These are phyloP conservation scores for Actinomucor elegans DNA, from an alignment of 371 early-diverging fungal genomes.

Conservation along the genomic window DNA sequence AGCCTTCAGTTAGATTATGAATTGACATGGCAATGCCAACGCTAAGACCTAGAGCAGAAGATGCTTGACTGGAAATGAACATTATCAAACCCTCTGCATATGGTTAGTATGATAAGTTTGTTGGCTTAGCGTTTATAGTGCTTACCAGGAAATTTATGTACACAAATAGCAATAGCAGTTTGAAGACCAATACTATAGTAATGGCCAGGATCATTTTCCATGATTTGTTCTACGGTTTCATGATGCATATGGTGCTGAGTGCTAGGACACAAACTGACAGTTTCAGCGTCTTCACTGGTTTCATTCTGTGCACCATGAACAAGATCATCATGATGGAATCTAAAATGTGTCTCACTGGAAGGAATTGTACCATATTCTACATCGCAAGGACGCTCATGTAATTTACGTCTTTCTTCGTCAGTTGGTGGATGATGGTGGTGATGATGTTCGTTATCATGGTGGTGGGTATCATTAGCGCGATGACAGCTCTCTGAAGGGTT, in stretches of 20 bases:
- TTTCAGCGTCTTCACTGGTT: not conserved
- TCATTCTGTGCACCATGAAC: not conserved
- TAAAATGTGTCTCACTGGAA: conserved; percentile 36
- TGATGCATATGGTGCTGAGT: conserved; percentile 18
- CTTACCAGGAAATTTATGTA: conserved; percentile 78
- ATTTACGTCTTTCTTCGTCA: conserved; percentile 8
- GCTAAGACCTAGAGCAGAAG: conserved; percentile 63
- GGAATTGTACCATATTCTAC: conserved; percentile 30
- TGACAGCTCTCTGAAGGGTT: conserved; percentile 21
- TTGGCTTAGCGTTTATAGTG: not conserved
- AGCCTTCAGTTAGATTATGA: conserved; percentile 82
- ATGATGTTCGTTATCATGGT: not conserved
- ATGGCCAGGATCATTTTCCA: conserved; percentile 15
- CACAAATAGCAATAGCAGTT: conserved; percentile 76
- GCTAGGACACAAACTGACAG: not conserved
- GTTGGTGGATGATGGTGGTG: not conserved
- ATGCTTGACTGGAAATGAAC: conserved; percentile 63
- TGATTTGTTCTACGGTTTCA: conserved; percentile 17
- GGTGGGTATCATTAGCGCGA: conserved; percentile 2
- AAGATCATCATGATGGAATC: conserved; percentile 31
- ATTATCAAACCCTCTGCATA: conserved; percentile 72
- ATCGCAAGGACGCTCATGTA: conserved; percentile 20
- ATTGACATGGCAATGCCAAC: conserved; percentile 75
- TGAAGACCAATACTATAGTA: conserved; percentile 64
- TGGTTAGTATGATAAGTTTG: not conserved